A percentile compares a stretch with the other conserved stretches of the same genome.
phyloP scores from a whole-genome alignment of 139 green algal species.

The Asterochloris sp. region DNA sequence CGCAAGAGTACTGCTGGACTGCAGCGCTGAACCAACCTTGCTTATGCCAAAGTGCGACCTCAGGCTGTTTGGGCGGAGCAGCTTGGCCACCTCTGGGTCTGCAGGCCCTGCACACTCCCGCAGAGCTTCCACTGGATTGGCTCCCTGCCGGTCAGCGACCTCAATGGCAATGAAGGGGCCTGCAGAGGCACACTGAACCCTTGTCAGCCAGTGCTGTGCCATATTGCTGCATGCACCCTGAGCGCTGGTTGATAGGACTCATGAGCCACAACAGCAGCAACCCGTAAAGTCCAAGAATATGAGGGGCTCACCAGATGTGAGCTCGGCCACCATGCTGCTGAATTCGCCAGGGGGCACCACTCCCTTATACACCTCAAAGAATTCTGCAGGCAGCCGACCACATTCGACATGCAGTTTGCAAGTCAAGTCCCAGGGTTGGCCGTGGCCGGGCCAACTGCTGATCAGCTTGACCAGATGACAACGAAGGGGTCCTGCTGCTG shows the following conservation, averaged over 20 bases:
- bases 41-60: constrained; percentile 65
- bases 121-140: constrained; percentile 50
- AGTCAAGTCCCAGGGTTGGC: neutral
- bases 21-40: constrained; percentile 22
- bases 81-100: constrained; percentile 73
- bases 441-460: too few species aligned
- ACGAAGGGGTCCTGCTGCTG: too few species aligned
- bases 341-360: constrained; percentile 66
- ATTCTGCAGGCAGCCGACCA: constrained; percentile 35
- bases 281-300: too few species aligned
- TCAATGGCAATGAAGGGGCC: constrained; percentile 22
- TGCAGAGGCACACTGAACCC: neutral
- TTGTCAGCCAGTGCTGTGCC: neutral
- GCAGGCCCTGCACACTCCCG: constrained; percentile 60
- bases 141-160: constrained; percentile 36
- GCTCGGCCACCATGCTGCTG: constrained; percentile 69
- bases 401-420: constrained; percentile 49
- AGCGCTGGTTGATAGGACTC: too few species aligned
- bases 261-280: too few species aligned
- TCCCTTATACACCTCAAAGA: constrained; percentile 74
- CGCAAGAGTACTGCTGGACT: too few species aligned
- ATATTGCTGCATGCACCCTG: too few species aligned
- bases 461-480: too few species aligned
- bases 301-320: constrained; percentile 50
- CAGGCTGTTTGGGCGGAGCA: constrained; percentile 63